Base-by-base conservation (phyloP, 1,139 yeast species). In the Pneumocystis murina region DNA sequence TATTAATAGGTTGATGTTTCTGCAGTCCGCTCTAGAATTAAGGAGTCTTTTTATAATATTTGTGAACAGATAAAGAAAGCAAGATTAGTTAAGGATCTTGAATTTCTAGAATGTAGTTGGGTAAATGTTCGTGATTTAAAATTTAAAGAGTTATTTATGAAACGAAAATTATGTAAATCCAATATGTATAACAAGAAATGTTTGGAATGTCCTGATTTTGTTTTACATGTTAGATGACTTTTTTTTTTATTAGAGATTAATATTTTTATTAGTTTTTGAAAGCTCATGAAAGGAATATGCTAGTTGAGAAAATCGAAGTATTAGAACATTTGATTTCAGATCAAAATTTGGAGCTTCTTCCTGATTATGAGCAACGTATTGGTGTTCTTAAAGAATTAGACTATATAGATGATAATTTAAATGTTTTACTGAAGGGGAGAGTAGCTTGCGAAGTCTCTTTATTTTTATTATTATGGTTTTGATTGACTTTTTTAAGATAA, bases 311-410 rank as follows among this genome's bases (percentile, higher is more conserved):
- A 67, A 84, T 90, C 28, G 80, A 77, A 4, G 74, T 78, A 0
- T 75, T 90, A 68, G 82, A 84, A 70, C 78, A 79, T 62, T 75
- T 86, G 62, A 80, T 90, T 67, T 85, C 95, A 0, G 95, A 88
- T 67, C 96, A 91, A 69, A 94, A 91, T 70, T 77, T 94, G 71
- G 96, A 88, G 68, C 77, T 94, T 63, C 78, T 92, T 60, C 98
- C 98, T 0, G 97, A 92, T 72, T 92, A 92, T 72, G 95, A 90
- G 70, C 96, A 89, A 73, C 81, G 98, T 70, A 77, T 92, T 61
- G 80, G 80, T 60, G 96, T 92, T 3, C 78, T 92, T 66, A 82
- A 84, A 70, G 82, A 82, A 33, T 78, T 90, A 38, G 88, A 84
- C 17, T 94, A 87, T 72, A 85, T 94, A 63, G 96, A 92, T 71